phyloP scores from a whole-genome alignment of 345 rosid species.

The Populus nigra region DNA sequence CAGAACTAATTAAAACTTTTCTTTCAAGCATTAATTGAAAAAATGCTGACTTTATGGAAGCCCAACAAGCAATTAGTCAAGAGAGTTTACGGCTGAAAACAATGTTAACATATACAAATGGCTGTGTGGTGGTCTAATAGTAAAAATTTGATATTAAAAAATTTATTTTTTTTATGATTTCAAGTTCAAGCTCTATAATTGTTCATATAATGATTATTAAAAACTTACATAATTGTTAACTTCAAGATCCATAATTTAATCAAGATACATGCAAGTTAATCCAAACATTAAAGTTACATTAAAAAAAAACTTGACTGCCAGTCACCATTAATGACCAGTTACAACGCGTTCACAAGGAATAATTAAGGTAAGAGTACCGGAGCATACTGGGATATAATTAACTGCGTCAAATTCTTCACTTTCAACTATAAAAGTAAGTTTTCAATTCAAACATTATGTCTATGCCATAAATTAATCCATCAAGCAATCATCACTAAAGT shows the following conservation, averaged over 20 bases:
- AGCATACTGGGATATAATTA: not conserved
- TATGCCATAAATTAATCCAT: not conserved
- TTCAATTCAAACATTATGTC: not conserved
- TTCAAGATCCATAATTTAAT: too few relatives aligned
- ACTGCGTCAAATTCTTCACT: not conserved
- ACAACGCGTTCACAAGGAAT: not conserved
- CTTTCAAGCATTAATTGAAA: not conserved
- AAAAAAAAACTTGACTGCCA: too few relatives aligned
- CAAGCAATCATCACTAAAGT: not conserved
- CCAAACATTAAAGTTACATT: too few relatives aligned
- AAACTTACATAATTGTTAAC: too few relatives aligned
- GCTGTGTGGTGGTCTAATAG: too few relatives aligned
- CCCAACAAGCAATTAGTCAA: not conserved
- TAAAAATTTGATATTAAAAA: too few relatives aligned
- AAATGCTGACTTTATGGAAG: not conserved
- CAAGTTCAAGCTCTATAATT: too few relatives aligned
- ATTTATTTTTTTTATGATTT: too few relatives aligned
- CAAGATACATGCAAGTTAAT: too few relatives aligned
- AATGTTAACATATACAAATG: not conserved
- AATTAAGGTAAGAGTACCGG: not conserved
- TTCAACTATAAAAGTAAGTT: not conserved
- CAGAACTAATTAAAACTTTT: not conserved
- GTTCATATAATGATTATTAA: too few relatives aligned
- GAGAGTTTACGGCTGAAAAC: slow-evolving; percentile 3
- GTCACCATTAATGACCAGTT: not conserved